These are phyloP conservation scores for Chaetomiaceae sp. DNA, from an alignment of 2,329 filamentous ascomycete genomes.

Conservation along the genomic window DNA sequence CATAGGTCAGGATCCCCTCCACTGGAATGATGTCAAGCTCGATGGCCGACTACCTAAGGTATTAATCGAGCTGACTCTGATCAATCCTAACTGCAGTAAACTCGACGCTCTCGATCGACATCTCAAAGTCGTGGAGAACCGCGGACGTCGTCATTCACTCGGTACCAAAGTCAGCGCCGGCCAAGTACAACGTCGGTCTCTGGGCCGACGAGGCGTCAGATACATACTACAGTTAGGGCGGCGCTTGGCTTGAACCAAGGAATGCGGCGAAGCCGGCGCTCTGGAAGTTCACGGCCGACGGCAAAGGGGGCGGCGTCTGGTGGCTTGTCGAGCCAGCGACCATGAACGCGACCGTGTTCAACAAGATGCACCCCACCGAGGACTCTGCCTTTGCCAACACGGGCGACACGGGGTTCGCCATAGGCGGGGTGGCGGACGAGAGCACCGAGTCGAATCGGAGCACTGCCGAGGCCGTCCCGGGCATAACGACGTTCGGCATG, in stretches of 20 bases:
- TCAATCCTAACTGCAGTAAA: conserved; percentile 7
- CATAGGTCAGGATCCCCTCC: neutral
- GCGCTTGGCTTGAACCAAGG: conserved; percentile 1
- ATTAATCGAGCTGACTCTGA: neutral
- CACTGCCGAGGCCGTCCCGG: conserved; percentile 8
- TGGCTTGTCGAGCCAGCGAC: neutral
- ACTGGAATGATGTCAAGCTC: too few species aligned
- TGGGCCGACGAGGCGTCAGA: conserved; percentile 9
- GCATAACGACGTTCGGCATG: conserved; percentile 20
- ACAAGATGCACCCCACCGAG: conserved; percentile 9
- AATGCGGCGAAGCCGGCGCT: conserved; percentile 8
- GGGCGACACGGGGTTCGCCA: conserved; percentile 14
- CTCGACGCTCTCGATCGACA: conserved; percentile 23
- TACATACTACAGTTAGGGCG: conserved; percentile 18
- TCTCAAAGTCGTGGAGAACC: conserved; percentile 22
- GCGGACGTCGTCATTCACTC: conserved; percentile 4
- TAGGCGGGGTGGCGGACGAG: conserved; percentile 14
- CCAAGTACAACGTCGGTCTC: conserved; percentile 4
- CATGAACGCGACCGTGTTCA: conserved; percentile 9
- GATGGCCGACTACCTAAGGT: neutral
- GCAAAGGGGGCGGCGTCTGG: conserved; percentile 18
- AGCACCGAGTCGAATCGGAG: conserved; percentile 12
- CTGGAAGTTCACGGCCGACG: conserved; percentile 21
- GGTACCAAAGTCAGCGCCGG: conserved; percentile 1
- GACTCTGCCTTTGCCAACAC: conserved; percentile 10